Evolutionary conservation across 768 basidiomycete genomes (phyloP).

Genomic region (Hydnum rufescens): DNA sequence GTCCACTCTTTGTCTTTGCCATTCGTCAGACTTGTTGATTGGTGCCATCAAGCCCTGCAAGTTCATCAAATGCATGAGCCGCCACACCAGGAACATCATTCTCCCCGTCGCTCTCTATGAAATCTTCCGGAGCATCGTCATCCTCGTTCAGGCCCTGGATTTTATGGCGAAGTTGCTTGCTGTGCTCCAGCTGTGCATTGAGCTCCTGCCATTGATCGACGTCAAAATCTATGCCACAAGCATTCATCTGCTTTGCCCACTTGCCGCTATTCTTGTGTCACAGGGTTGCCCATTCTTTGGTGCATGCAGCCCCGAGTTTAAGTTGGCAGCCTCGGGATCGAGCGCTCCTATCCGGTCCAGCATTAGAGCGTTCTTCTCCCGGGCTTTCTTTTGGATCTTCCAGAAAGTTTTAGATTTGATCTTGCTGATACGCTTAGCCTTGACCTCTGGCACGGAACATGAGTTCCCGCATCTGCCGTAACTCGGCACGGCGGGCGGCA

Average conservation of each 20-base stretch:
- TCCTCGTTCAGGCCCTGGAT: conserved; percentile 44
- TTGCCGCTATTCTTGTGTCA: conserved; percentile 75
- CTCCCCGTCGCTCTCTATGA: conserved; percentile 20
- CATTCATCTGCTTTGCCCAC: conserved; percentile 63
- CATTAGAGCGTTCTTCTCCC: conserved; percentile 35
- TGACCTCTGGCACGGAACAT: conserved; percentile 84
- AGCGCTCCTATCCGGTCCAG: conserved; percentile 20
- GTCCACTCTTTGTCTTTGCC: conserved; percentile 37
- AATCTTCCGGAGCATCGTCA: conserved; percentile 26
- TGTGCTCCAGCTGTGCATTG: conserved; percentile 65
- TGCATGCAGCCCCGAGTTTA: conserved; percentile 59
- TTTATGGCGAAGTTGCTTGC: conserved; percentile 57
- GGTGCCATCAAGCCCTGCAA: conserved; percentile 29
- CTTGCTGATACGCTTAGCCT: conserved; percentile 76
- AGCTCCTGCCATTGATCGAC: conserved; percentile 44
- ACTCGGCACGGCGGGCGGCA: conserved; percentile 53
- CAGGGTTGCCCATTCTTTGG: conserved; percentile 76
- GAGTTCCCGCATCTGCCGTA: conserved; percentile 78
- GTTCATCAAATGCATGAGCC: conserved; percentile 56
- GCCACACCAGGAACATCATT: conserved; percentile 34
- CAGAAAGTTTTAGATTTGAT: conserved; percentile 94
- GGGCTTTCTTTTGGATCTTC: conserved; percentile 61
- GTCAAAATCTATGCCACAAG: conserved; percentile 36
- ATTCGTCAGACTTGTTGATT: conserved; percentile 14
- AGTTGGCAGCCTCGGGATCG: conserved; percentile 39